A percentile compares a stretch with the other conserved stretches of the same genome.
Conservation (phyloP, 495 filamentous ascomycete species). For the Aspergillus coremiiformis region DNA sequence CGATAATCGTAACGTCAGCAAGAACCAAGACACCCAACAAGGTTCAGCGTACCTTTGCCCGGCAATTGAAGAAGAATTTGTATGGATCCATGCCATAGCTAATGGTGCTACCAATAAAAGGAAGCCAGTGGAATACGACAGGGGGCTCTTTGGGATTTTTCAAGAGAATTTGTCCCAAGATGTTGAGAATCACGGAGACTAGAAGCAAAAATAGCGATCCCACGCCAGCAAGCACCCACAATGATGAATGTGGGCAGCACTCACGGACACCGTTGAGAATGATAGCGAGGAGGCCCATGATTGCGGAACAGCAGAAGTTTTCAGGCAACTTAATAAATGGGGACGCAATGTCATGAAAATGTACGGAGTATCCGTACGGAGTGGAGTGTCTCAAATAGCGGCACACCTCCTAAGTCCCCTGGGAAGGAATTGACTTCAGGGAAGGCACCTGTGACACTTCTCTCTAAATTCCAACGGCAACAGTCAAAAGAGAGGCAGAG, state of each 20-base stretch:
- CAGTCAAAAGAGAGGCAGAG: background rate
- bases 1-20: slow-evolving; percentile 1
- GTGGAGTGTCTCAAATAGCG: slow-evolving; percentile 13
- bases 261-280: slow-evolving; percentile 33
- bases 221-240: slow-evolving; percentile 22
- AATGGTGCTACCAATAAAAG: slow-evolving; percentile 55
- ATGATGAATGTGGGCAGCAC: slow-evolving; percentile 33
- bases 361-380: too few relatives aligned
- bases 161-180: slow-evolving; percentile 62
- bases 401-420: slow-evolving; percentile 9
- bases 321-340: slow-evolving; percentile 2
- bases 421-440: background rate
- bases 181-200: slow-evolving; percentile 49
- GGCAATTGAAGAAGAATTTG: slow-evolving; percentile 51
- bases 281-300: slow-evolving; percentile 35
- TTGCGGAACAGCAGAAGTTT: slow-evolving; percentile 1
- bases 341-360: slow-evolving; percentile 9
- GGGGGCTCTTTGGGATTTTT: slow-evolving; percentile 57
- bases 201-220: slow-evolving; percentile 27
- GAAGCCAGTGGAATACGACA: slow-evolving; percentile 59
- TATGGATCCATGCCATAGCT: slow-evolving; percentile 59
- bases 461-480: background rate
- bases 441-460: background rate
- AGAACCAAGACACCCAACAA: background rate
- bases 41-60: slow-evolving; percentile 39